Evolutionary conservation across 352 stramenopile species (phyloP).

Genomic region (Phytophthora citrophthora): DNA sequence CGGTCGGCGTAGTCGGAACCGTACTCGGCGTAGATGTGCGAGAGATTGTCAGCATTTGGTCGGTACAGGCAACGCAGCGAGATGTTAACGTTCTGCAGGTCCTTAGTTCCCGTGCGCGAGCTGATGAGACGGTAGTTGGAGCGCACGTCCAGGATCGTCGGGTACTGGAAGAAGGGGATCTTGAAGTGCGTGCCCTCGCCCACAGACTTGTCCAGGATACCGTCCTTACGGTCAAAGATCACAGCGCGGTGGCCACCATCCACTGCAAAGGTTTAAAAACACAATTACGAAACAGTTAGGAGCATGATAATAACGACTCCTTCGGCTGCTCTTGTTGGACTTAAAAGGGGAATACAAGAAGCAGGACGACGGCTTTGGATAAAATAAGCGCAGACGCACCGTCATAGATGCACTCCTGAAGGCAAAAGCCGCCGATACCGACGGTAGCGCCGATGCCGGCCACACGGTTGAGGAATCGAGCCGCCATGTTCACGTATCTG

Average conservation of each 20-base stretch:
- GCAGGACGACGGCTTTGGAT: neutral
- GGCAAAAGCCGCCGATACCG: conserved; percentile 66
- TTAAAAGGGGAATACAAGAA: conserved; percentile 4
- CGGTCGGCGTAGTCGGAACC: conserved; percentile 98
- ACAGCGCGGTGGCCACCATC: conserved; percentile 98
- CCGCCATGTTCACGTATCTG: conserved; percentile 55
- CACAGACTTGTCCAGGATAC: conserved; percentile 95
- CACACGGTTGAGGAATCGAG: conserved; percentile 79
- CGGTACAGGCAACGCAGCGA: conserved; percentile 96
- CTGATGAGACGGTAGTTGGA: conserved; percentile 98
- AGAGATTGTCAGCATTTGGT: conserved; percentile 95
- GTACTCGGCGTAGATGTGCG: conserved; percentile 97
- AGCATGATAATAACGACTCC: neutral
- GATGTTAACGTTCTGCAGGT: conserved; percentile 99
- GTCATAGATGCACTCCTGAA: conserved; percentile 88
- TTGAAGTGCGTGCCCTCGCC: conserved; percentile 99
- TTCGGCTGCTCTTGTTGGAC: neutral
- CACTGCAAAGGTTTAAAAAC: conserved; percentile 66
- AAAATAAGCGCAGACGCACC: conserved; percentile 45
- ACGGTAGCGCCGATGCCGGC: conserved; percentile 62
- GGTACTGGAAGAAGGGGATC: conserved; percentile 98
- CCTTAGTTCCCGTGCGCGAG: conserved; percentile 97
- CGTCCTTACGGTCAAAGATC: conserved; percentile 99
- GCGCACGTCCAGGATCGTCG: conserved; percentile 98
- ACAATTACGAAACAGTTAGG: conserved; percentile 11